Base-by-base conservation (phyloP, 495 filamentous ascomycete genomes). In the Cercophora newfieldiana region DNA sequence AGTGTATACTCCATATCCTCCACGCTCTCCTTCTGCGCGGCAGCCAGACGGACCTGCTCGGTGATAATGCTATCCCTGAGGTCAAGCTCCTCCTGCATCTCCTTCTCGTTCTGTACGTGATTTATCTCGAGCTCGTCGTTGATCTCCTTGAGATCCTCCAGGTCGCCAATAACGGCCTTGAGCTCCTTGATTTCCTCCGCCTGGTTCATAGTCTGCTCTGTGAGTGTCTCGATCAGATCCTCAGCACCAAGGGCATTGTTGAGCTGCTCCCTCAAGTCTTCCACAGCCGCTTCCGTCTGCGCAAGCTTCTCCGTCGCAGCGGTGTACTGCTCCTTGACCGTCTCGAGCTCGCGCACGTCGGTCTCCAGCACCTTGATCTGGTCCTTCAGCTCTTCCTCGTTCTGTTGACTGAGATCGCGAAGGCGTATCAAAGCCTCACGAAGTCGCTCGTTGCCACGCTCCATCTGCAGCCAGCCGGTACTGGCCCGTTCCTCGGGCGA, bases 111-210 rank as follows among this genome's bases (percentile, higher is more conserved):
- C 71, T 97, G 93, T 16, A 93, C 84, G 75, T 97, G 93, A 69
- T 96, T 97, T 71, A 91, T 87, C 73, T 97, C 94, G 10, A 98
- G 85, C 74, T 98, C 96, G 68, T 98, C 94, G 68, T 90, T 93
- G 56, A 98, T 87, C 67, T 98, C 95, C 72, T 93, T 94, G 54
- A 98, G 76, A 30, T 83, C 87, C 72, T 97, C 91, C 1, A 97
- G 80, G 58, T 97, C 93, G 60, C 94, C 89, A 63, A 97, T 90
- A 1, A 87, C 87, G 24, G 86, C 85, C 66, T 89, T 87, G 56
- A 97, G 83, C 68, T 97, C 89, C 62, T 92, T 89, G 48, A 97
- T 88, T 67, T 92, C 85, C 71, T 97, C 91, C 24, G 88, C 87
- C 71, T 96, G 88, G 60, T 81, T 83, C 79, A 93, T 84, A 66